phyloP scores from a whole-genome alignment of 1,284 basidiomycete genomes.

The Ceratobasidium sp. region DNA sequence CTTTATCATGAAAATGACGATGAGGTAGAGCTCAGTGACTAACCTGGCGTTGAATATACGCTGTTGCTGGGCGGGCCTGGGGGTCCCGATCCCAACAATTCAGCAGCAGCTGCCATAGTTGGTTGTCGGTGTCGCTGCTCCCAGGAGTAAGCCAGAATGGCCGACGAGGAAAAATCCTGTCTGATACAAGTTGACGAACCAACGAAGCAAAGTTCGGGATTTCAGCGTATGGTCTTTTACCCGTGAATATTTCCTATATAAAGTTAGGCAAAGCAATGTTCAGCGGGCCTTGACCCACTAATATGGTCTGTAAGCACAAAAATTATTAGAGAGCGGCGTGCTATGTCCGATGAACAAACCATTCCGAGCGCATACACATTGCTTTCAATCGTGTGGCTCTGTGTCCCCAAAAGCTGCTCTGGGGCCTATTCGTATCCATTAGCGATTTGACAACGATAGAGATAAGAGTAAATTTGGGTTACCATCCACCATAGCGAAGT shows the following conservation, averaged over 20 bases:
- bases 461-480: background rate
- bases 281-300: background rate
- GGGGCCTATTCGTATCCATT: background rate
- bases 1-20: background rate
- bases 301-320: background rate
- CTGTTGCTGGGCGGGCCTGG: background rate
- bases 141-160: slow-evolving; percentile 10
- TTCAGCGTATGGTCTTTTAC: slow-evolving; percentile 7
- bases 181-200: background rate
- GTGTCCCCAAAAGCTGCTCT: background rate
- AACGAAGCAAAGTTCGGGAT: background rate
- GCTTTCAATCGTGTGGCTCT: background rate
- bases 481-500: slow-evolving; percentile 14
- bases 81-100: background rate
- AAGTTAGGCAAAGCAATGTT: background rate
- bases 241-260: background rate
- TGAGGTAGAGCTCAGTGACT: background rate
- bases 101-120: background rate
- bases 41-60: background rate
- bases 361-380: slow-evolving; percentile 10
- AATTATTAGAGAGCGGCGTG: background rate
- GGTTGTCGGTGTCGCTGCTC: slow-evolving; percentile 5
- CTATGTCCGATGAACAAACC: background rate
- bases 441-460: background rate
- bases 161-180: background rate